These are phyloP conservation scores for Chlamydomonas schloesseri DNA, from an alignment of 139 green algal species.

Conservation along the genomic window DNA sequence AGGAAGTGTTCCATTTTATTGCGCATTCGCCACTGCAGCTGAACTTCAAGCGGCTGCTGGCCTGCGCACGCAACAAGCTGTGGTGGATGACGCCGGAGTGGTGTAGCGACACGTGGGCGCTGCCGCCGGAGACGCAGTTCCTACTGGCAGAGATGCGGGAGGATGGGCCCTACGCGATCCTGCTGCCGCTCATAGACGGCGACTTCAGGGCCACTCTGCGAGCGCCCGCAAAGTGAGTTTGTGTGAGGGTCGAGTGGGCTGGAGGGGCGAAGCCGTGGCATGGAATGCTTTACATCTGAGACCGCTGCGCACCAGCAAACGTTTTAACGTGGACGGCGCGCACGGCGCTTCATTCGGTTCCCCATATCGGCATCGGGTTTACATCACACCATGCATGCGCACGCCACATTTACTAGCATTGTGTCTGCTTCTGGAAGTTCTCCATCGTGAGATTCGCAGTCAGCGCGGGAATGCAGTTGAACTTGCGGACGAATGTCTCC, in stretches of 20 bases:
- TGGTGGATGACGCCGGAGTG: conserved; percentile 96
- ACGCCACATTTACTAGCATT: no score
- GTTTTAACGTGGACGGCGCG: no score
- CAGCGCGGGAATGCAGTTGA: conserved; percentile 84
- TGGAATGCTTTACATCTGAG: neutral
- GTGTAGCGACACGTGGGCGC: conserved; percentile 70
- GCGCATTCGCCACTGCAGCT: conserved; percentile 53
- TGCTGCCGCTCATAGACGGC: conserved; percentile 88
- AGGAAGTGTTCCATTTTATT: no score
- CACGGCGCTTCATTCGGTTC: no score
- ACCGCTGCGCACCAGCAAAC: no score
- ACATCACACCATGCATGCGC: no score
- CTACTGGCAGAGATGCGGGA: conserved; percentile 84
- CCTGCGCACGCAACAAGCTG: conserved; percentile 85
- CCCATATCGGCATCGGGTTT: no score
- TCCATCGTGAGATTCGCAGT: conserved; percentile 91
- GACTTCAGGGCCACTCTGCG: conserved; percentile 84
- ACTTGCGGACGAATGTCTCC: conserved; percentile 79
- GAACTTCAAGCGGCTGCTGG: conserved; percentile 71
- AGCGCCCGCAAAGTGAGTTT: conserved; percentile 54
- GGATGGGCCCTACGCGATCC: conserved; percentile 73
- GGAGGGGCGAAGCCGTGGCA: no score
- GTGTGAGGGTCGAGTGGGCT: no score
- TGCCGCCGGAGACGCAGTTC: conserved; percentile 95
- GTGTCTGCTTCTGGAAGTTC: conserved; percentile 83